Evolutionary conservation across 2,329 filamentous ascomycete genomes (phyloP).

Genomic region (Paecilomyces niveus): DNA sequence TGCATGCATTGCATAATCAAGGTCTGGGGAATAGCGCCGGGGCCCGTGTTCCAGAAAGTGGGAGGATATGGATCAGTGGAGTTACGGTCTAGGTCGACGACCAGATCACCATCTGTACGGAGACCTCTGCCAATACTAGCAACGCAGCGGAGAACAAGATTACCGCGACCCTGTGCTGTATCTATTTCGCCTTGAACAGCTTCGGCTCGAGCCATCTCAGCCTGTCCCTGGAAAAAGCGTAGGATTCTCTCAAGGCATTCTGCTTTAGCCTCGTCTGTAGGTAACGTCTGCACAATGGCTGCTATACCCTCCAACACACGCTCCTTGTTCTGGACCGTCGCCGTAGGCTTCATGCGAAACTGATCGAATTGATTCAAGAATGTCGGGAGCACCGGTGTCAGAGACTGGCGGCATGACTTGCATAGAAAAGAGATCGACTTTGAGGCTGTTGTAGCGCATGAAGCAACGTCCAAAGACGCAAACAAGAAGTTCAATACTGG

Average conservation of each 20-base stretch:
- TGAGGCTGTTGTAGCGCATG: slow-evolving; percentile 35
- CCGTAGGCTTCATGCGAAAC: slow-evolving; percentile 30
- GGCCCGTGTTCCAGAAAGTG: slow-evolving; percentile 32
- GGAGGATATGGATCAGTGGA: slow-evolving; percentile 21
- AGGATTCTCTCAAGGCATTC: slow-evolving; percentile 32
- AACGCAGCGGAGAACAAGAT: slow-evolving; percentile 32
- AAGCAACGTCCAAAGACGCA: slow-evolving; percentile 34
- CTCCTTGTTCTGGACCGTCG: slow-evolving; percentile 31
- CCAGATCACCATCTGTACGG: slow-evolving; percentile 27
- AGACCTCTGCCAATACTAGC: slow-evolving; percentile 36
- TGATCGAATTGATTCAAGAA: slow-evolving; percentile 36
- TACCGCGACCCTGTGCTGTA: slow-evolving; percentile 24
- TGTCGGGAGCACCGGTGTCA: slow-evolving; percentile 34
- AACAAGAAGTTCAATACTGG: slow-evolving; percentile 39
- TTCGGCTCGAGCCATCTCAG: slow-evolving; percentile 24
- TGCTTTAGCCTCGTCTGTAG: slow-evolving; percentile 32
- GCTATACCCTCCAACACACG: slow-evolving; percentile 39
- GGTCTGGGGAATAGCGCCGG: slow-evolving; percentile 23
- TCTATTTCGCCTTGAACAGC: slow-evolving; percentile 23
- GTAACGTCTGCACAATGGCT: slow-evolving; percentile 36
- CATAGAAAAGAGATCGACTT: slow-evolving; percentile 38
- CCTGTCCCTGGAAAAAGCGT: slow-evolving; percentile 28
- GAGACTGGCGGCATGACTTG: slow-evolving; percentile 35
- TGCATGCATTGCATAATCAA: slow-evolving; percentile 35
- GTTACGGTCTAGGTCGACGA: slow-evolving; percentile 24